Conservation (phyloP, 208 protist species). For the Crithidia mellificae region DNA sequence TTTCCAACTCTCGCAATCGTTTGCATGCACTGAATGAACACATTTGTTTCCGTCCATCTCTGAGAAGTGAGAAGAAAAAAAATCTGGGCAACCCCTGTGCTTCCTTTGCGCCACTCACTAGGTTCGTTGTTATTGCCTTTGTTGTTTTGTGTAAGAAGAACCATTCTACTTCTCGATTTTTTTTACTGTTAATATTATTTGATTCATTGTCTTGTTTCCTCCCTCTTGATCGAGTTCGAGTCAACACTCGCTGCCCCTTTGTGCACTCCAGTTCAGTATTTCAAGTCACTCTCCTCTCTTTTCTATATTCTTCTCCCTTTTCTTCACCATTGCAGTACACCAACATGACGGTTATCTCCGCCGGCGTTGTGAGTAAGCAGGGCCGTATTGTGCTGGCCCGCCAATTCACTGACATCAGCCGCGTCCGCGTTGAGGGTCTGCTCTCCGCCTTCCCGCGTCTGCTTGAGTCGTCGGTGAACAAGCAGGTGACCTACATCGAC, state of each 20-base stretch:
- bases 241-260: too few species aligned
- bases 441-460: conserved; percentile 98
- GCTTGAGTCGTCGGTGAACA: conserved; percentile 65
- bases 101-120: too few species aligned
- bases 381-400: conserved; percentile 92
- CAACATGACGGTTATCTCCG: conserved; percentile 81
- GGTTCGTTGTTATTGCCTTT: not conserved
- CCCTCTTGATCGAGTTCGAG: too few species aligned
- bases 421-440: conserved; percentile 96
- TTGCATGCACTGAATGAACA: too few species aligned
- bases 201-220: too few species aligned
- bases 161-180: not conserved
- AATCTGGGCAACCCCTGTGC: too few species aligned
- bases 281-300: not conserved
- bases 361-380: conserved; percentile 77
- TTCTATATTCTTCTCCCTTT: too few species aligned
- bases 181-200: conserved; percentile 1
- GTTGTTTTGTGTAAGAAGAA: not conserved
- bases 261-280: too few species aligned
- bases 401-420: conserved; percentile 96
- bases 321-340: too few species aligned
- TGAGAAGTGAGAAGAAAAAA: too few species aligned
- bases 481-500: conserved; percentile 98
- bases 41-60: too few species aligned
- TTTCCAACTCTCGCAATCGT: too few species aligned